Conservation (phyloP, 148 eudicot genomes). For the Silene latifolia region DNA sequence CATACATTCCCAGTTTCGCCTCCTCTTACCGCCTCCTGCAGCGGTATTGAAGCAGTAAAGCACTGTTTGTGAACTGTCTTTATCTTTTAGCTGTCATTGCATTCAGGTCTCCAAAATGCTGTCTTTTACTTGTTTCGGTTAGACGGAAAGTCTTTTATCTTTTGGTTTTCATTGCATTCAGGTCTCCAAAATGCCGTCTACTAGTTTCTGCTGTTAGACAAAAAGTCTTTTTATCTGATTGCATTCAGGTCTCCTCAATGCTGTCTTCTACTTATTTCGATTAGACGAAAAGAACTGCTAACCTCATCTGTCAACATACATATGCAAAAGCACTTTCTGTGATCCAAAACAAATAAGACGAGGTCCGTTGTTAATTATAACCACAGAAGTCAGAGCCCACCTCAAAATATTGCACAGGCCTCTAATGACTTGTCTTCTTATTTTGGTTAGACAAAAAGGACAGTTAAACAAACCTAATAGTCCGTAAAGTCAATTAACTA, state of each 20-base stretch:
- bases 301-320: not conserved
- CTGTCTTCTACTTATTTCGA: not conserved
- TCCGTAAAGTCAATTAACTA: not conserved
- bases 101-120: not conserved
- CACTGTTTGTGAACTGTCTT: not conserved
- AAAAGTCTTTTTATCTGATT: not conserved
- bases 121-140: not conserved
- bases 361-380: not conserved
- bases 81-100: not conserved
- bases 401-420: not conserved
- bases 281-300: not conserved
- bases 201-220: not conserved
- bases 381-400: not conserved
- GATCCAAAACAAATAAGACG: not conserved
- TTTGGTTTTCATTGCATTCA: not conserved
- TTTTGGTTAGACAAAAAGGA: slow-evolving; percentile 6
- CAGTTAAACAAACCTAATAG: not conserved
- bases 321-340: not conserved
- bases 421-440: not conserved
- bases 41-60: too few relatives aligned
- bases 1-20: too few relatives aligned
- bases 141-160: not conserved
- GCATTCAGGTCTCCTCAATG: not conserved
- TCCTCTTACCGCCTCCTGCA: too few relatives aligned
- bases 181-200: not conserved